phyloP scores from a whole-genome alignment of 805 yeast genomes.

The Sugiyamaella boreocaroliniensis region DNA sequence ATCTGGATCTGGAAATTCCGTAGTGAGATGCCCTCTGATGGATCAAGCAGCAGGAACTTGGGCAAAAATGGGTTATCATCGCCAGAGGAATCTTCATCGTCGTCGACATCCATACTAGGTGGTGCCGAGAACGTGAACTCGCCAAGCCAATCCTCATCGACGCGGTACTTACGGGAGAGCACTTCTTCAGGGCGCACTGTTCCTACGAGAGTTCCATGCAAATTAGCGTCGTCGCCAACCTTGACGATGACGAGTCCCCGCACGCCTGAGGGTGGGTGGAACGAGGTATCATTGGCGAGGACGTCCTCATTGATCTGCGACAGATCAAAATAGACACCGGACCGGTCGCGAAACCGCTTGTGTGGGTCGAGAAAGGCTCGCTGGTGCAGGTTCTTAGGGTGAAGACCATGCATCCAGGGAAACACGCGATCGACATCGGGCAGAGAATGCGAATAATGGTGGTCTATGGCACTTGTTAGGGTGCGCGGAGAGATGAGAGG shows the following conservation, averaged over 20 bases:
- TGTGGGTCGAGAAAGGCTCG: slow-evolving; percentile 37
- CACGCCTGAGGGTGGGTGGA: slow-evolving; percentile 15
- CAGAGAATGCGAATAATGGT: slow-evolving; percentile 31
- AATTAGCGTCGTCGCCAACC: slow-evolving; percentile 20
- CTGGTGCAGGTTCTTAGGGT: slow-evolving; percentile 50
- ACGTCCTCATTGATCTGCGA: slow-evolving; percentile 19
- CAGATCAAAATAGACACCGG: slow-evolving; percentile 25
- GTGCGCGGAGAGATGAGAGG: slow-evolving; percentile 10
- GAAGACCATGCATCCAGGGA: slow-evolving; percentile 87
- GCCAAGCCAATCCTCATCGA: slow-evolving; percentile 1
- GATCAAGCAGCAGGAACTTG: slow-evolving; percentile 54
- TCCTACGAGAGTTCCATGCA: slow-evolving; percentile 22
- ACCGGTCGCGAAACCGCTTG: slow-evolving; percentile 21
- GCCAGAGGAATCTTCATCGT: not conserved
- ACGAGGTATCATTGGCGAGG: slow-evolving; percentile 21
- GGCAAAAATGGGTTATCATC: slow-evolving; percentile 34
- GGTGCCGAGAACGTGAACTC: slow-evolving; percentile 2
- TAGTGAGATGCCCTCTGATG: slow-evolving; percentile 64
- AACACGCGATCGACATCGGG: slow-evolving; percentile 68
- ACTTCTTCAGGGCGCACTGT: slow-evolving; percentile 22
- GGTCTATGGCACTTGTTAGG: slow-evolving; percentile 22
- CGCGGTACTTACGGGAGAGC: slow-evolving; percentile 9
- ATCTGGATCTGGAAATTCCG: slow-evolving; percentile 84
- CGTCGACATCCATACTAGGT: not conserved
- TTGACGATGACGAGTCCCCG: slow-evolving; percentile 25